Conservation (phyloP, 768 basidiomycete species). For the Pleurotus sapidus region DNA sequence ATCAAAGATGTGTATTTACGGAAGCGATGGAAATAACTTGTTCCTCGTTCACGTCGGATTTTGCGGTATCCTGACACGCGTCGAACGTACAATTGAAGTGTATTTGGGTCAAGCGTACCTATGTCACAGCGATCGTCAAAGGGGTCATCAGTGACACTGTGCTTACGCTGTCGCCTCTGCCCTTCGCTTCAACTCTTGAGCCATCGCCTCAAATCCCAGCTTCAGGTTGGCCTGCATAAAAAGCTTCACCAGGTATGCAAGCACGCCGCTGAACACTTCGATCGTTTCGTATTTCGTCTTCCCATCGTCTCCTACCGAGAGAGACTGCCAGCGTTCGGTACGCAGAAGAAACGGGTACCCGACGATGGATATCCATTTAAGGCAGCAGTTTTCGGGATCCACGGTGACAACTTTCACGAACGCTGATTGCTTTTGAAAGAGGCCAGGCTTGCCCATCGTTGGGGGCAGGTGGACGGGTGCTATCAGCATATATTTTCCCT, state of each 20-base stretch:
- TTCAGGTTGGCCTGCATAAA: constrained; percentile 40
- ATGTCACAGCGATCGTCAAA: no score
- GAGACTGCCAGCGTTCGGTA: constrained; percentile 62
- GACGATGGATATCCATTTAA: constrained; percentile 49
- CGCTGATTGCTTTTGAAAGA: constrained; percentile 34
- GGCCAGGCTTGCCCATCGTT: constrained; percentile 41
- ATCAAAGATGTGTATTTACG: constrained; percentile 2
- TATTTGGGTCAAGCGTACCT: no score
- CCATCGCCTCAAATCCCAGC: constrained; percentile 50
- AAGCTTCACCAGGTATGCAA: constrained; percentile 51
- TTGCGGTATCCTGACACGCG: neutral
- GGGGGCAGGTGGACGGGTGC: constrained; percentile 59
- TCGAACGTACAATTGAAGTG: no score
- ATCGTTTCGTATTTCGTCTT: constrained; percentile 62
- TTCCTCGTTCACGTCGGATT: constrained; percentile 7
- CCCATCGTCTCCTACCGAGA: constrained; percentile 49
- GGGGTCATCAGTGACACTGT: constrained; percentile 1
- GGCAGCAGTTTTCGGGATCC: constrained; percentile 51
- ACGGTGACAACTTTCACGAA: constrained; percentile 40
- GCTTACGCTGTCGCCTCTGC: constrained; percentile 32
- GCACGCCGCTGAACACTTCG: constrained; percentile 55
- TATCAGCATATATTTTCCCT: constrained; percentile 47
- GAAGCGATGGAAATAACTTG: constrained; percentile 3
- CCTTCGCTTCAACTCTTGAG: constrained; percentile 50
- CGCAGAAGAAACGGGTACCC: constrained; percentile 46